Conservation (phyloP, 1,284 basidiomycete species). For the Moesziomyces sp. region DNA sequence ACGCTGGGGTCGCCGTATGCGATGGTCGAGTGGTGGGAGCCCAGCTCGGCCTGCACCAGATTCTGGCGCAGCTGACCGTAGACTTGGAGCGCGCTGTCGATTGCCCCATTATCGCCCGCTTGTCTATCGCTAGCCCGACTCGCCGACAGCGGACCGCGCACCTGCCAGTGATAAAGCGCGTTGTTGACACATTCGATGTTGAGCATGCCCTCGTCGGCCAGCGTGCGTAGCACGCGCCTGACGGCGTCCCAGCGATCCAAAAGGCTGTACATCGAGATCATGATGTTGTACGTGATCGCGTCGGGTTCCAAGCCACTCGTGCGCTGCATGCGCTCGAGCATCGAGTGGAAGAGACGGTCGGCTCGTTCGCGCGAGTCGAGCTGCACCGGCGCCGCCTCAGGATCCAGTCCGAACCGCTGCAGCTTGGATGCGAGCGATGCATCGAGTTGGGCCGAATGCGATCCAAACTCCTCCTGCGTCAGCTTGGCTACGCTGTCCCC, state of each 20-base stretch:
- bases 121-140: not conserved
- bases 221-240: conserved; percentile 8
- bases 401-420: conserved; percentile 27
- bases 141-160: conserved; percentile 7
- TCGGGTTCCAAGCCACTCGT: conserved; percentile 31
- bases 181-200: conserved; percentile 37
- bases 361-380: conserved; percentile 25
- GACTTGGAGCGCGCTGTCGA: conserved; percentile 21
- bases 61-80: conserved; percentile 44
- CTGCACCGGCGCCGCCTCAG: conserved; percentile 23
- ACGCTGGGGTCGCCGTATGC: conserved; percentile 6
- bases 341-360: conserved; percentile 37
- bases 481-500: conserved; percentile 16
- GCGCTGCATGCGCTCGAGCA: conserved; percentile 44
- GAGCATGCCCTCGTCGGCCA: conserved; percentile 12
- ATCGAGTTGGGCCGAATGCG: conserved; percentile 16
- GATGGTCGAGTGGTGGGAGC: conserved; percentile 8
- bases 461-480: conserved; percentile 18
- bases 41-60: conserved; percentile 23
- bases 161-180: conserved; percentile 19
- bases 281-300: conserved; percentile 42
- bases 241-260: conserved; percentile 29
- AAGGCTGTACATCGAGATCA: conserved; percentile 45
- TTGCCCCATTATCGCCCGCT: not conserved
- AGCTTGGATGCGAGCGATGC: conserved; percentile 26